Evolutionary conservation across 495 filamentous ascomycete genomes (phyloP), one percentile per base, ranked within the genome.

Genomic region (Hypoxylon lienhwacheense): DNA sequence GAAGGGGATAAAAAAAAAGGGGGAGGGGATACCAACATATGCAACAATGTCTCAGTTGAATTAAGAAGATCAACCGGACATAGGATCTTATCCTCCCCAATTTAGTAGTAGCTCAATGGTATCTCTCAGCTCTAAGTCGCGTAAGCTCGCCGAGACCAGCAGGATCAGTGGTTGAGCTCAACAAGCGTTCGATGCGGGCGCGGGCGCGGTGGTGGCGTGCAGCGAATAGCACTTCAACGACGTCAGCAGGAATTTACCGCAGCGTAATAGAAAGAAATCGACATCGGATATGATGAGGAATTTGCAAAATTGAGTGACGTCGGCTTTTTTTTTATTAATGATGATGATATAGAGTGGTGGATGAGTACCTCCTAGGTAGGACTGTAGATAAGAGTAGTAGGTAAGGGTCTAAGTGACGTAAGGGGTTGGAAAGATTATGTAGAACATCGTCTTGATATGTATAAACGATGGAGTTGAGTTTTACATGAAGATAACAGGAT

Each of bases 121-220:
- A 53, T 20, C 22, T 37, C 22, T 59, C 55, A 59, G 55, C 37
- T 31, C 32, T 59, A 31, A 44, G 22, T 44, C 25, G 29, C 16
- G 40, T 35, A 36, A 35, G 36, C 32, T 50, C 52, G 43, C 58
- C 58, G 58, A 61, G 52, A 55, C 58, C 47, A 42, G 58, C 47
- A 52, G 47, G 52, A 55, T 55, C 35, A 25, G 29, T 52, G 46
- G 58, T 61, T 61, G 58, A 61, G 58, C 58, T 61, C 58, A 61
- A 61, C 58, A 61, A 49, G 51, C 58, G 43, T 24, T 46, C 25
- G 36, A 45, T 25, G 46, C 45, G 29, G 51, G 43, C 22, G 42
- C 33, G 39, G 47, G 37, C 14, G 22, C 16, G 21, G 21, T 25
- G 26, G 35, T 58, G 5, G 43, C 12, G 25, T 31, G 33, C 15